Evolutionary conservation across 441 rosid species (phyloP).

Genomic region (Pelargonium fulgidum): DNA sequence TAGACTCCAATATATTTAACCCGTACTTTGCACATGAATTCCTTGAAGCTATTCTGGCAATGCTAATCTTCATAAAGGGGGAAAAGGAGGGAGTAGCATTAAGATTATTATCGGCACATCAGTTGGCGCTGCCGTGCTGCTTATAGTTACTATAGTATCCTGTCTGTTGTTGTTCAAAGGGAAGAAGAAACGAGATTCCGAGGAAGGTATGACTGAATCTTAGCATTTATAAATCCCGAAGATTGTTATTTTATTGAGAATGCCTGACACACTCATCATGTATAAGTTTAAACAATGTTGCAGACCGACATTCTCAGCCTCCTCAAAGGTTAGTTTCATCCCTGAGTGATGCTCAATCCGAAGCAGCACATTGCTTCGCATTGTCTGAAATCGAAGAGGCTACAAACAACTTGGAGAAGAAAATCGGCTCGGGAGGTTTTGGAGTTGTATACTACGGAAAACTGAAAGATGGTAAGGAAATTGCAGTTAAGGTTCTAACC

Average conservation of each 20-base stretch:
- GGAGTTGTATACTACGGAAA: constrained; percentile 86
- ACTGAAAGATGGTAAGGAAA: constrained; percentile 79
- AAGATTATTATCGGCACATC: constrained; percentile 51
- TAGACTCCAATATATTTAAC: no score
- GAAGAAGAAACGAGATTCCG: constrained; percentile 34
- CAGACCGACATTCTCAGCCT: constrained; percentile 31
- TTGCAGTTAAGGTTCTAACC: constrained; percentile 77
- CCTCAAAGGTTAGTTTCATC: constrained; percentile 47
- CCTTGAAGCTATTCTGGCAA: constrained; percentile 64
- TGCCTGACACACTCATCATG: neutral
- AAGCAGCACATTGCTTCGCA: constrained; percentile 77
- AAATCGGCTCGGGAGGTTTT: constrained; percentile 94
- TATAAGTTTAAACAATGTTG: neutral
- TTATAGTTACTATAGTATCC: constrained; percentile 48
- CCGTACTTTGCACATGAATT: neutral
- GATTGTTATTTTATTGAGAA: neutral
- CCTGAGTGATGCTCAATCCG: constrained; percentile 55
- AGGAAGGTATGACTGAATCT: constrained; percentile 33
- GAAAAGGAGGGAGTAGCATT: constrained; percentile 36
- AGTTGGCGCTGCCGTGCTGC: constrained; percentile 67
- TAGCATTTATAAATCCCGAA: neutral
- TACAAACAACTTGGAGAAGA: constrained; percentile 69
- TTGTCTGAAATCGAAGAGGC: constrained; percentile 69
- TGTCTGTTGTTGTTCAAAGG: constrained; percentile 50
- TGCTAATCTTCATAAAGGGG: constrained; percentile 39